Conservation (phyloP, 192 early-diverging fungal species). For the Paraglomus brasilianum region DNA sequence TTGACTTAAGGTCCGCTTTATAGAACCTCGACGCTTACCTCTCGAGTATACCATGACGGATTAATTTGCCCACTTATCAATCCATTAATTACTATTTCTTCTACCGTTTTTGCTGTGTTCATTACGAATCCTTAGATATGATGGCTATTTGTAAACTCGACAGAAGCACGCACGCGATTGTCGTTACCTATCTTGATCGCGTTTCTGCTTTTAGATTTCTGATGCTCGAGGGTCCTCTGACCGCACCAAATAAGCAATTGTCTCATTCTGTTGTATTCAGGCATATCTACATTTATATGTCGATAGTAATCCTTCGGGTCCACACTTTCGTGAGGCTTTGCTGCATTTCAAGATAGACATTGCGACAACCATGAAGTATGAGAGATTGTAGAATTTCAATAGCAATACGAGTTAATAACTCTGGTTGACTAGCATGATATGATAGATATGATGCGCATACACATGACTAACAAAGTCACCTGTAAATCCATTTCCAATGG, state of each 20-base stretch:
- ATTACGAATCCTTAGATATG: background rate
- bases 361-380: too few relatives aligned
- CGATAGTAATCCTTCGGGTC: slow-evolving; percentile 58
- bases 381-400: too few relatives aligned
- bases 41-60: slow-evolving; percentile 55
- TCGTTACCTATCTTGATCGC: background rate
- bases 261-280: slow-evolving; percentile 62
- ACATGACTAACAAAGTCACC: background rate
- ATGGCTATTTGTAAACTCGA: background rate
- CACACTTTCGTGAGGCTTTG: slow-evolving; percentile 60
- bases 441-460: background rate
- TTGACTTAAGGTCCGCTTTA: too few relatives aligned
- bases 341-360: slow-evolving; percentile 33
- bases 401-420: background rate
- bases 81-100: slow-evolving; percentile 42
- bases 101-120: slow-evolving; percentile 36
- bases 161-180: background rate
- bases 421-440: background rate
- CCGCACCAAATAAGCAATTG: slow-evolving; percentile 73
- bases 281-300: slow-evolving; percentile 64
- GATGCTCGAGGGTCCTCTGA: slow-evolving; percentile 36
- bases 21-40: slow-evolving; percentile 18
- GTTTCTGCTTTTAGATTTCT: slow-evolving; percentile 5
- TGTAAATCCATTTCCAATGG: slow-evolving; percentile 53
- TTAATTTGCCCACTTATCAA: slow-evolving; percentile 39